Evolutionary conservation across 441 rosid genomes (phyloP).

Genomic region (Adansonia grandidieri): DNA sequence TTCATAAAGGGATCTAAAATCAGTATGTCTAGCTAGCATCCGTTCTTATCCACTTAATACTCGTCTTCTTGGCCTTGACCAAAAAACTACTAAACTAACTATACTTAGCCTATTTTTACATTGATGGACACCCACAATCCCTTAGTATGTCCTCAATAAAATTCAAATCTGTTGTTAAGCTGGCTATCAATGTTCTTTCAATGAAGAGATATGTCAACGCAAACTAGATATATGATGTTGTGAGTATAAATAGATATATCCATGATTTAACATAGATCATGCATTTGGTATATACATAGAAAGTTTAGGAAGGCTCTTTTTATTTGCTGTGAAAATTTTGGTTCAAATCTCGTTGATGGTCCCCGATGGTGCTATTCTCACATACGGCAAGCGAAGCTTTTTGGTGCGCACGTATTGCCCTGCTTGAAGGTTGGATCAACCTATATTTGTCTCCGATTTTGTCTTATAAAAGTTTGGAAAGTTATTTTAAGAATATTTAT

Average conservation of each 20-base stretch:
- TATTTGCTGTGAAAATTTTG: background rate
- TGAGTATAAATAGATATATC: background rate
- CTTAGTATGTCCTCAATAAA: background rate
- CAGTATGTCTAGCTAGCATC: background rate
- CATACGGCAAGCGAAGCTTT: background rate
- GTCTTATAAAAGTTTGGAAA: background rate
- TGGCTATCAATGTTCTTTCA: background rate
- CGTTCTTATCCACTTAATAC: background rate
- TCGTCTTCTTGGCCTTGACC: background rate
- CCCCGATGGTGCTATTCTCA: too few species aligned
- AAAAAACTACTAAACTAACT: background rate
- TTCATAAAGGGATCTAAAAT: background rate
- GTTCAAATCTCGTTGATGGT: background rate
- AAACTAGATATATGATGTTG: background rate
- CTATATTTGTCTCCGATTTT: background rate
- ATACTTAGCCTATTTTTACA: background rate
- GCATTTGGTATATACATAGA: background rate
- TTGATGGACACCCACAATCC: constrained; percentile 1
- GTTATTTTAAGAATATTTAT: background rate
- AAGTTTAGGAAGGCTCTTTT: background rate
- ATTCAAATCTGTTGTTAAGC: background rate
- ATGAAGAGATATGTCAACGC: too few species aligned
- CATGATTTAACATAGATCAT: background rate
- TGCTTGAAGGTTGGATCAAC: background rate
- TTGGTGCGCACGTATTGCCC: background rate